phyloP scores from a whole-genome alignment of 768 basidiomycete species.

The Xerocomellus chrysenteron region DNA sequence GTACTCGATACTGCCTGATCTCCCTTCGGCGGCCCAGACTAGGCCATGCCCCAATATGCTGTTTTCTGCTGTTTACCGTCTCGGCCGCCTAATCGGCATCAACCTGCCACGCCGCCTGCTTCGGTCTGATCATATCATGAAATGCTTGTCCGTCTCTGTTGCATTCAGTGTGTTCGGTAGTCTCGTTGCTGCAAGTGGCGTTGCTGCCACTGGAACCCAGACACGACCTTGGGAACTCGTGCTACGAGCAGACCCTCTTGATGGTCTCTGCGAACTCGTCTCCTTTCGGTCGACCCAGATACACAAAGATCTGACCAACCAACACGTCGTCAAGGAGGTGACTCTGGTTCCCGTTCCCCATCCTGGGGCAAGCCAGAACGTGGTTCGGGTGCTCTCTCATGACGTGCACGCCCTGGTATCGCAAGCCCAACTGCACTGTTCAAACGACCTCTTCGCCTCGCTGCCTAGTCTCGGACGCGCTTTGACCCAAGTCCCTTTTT shows the following conservation, averaged over 20 bases:
- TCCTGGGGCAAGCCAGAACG: conserved; percentile 1
- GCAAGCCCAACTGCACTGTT: conserved; percentile 23
- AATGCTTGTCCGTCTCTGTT: not conserved
- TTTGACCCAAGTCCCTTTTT: conserved; percentile 12
- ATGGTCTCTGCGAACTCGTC: conserved; percentile 17
- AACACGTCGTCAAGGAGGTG: conserved; percentile 8
- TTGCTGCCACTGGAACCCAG: conserved; percentile 47
- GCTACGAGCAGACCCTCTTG: conserved; percentile 16
- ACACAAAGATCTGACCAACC: conserved; percentile 18
- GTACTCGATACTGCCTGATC: too few relatives aligned
- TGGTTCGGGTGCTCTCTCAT: conserved; percentile 23
- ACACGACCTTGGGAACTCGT: conserved; percentile 65
- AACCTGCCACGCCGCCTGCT: too few relatives aligned
- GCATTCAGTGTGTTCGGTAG: conserved; percentile 4
- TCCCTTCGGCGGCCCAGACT: not conserved
- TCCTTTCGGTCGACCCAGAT: conserved; percentile 21
- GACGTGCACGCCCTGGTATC: conserved; percentile 15
- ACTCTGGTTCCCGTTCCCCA: conserved; percentile 11
- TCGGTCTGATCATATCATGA: conserved; percentile 11
- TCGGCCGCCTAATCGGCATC: not conserved
- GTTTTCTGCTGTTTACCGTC: conserved; percentile 6
- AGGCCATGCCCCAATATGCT: not conserved
- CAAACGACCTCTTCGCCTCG: conserved; percentile 18
- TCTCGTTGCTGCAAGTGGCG: not conserved
- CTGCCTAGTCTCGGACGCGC: not conserved